These are phyloP conservation scores for Straminergon stramineum DNA, from an alignment of 225 moss, liverwort and hornwort genomes.

Conservation along the genomic window DNA sequence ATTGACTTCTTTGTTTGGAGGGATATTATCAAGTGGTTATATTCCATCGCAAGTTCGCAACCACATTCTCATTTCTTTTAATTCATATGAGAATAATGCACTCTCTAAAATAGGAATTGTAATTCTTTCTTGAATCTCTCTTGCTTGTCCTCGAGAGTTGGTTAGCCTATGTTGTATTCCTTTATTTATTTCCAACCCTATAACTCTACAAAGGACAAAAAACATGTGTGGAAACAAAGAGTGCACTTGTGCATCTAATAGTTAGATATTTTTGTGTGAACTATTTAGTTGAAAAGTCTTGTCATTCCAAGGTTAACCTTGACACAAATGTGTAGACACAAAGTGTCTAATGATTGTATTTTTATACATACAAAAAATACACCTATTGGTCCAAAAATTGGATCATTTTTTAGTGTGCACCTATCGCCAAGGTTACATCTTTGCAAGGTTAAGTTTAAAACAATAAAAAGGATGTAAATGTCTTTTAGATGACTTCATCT, in stretches of 20 bases:
- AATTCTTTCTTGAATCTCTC: too few relatives aligned
- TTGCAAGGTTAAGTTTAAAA: background rate
- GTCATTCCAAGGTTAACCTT: background rate
- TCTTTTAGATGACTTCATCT: background rate
- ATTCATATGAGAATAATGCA: background rate
- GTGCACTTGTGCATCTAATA: background rate
- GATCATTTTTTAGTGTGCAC: accelerated
- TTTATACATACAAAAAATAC: background rate
- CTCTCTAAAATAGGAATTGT: background rate
- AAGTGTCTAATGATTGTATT: background rate
- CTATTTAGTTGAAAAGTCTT: background rate
- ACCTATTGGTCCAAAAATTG: background rate
- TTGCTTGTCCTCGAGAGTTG: background rate
- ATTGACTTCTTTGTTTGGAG: background rate
- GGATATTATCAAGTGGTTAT: background rate
- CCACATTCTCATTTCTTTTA: background rate
- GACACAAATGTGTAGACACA: too few relatives aligned
- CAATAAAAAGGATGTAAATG: accelerated
- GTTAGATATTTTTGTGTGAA: background rate
- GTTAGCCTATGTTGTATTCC: too few relatives aligned
- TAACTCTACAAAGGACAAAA: background rate
- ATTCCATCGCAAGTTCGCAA: background rate
- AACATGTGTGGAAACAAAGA: background rate
- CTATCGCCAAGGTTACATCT: background rate
- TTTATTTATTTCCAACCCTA: background rate